Conservation (phyloP, 345 rosid species). For the Rubroshorea leprosula region DNA sequence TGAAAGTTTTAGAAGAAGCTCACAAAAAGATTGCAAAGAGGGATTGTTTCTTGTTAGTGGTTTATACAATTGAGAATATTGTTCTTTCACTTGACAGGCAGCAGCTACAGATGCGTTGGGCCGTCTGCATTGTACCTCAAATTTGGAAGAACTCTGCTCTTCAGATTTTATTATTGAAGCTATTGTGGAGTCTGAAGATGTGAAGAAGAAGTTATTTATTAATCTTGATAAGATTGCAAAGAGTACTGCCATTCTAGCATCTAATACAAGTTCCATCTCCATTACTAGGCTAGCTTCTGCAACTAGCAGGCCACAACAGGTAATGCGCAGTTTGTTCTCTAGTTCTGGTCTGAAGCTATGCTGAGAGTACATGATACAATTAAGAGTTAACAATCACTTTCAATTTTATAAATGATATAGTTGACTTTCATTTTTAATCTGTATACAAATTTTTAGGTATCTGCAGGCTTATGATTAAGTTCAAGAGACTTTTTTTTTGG, state of each 20-base stretch:
- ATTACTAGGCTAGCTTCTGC: constrained; percentile 81
- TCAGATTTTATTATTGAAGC: constrained; percentile 81
- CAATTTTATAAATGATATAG: too few relatives aligned
- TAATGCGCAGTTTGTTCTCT: constrained; percentile 16
- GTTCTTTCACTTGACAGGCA: constrained; percentile 31
- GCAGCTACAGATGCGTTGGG: constrained; percentile 51
- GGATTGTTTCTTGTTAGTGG: neutral
- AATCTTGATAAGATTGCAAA: constrained; percentile 58
- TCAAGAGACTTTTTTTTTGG: constrained; percentile 5
- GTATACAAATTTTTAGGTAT: too few relatives aligned
- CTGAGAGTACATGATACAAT: neutral
- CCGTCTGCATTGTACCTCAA: constrained; percentile 51
- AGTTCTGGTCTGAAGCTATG: neutral
- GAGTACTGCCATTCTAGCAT: constrained; percentile 67
- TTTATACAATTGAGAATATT: neutral
- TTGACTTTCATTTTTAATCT: too few relatives aligned
- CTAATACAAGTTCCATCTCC: constrained; percentile 90
- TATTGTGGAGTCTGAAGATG: constrained; percentile 77
- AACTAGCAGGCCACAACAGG: constrained; percentile 72
- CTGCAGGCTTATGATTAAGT: constrained; percentile 10
- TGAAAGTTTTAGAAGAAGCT: too few relatives aligned
- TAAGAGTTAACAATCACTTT: too few relatives aligned
- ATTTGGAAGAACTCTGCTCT: constrained; percentile 44
- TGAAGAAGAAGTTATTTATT: constrained; percentile 60
- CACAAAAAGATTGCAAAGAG: neutral